phyloP scores from a whole-genome alignment of 805 yeast species.

The Torulaspora delbrueckii region DNA sequence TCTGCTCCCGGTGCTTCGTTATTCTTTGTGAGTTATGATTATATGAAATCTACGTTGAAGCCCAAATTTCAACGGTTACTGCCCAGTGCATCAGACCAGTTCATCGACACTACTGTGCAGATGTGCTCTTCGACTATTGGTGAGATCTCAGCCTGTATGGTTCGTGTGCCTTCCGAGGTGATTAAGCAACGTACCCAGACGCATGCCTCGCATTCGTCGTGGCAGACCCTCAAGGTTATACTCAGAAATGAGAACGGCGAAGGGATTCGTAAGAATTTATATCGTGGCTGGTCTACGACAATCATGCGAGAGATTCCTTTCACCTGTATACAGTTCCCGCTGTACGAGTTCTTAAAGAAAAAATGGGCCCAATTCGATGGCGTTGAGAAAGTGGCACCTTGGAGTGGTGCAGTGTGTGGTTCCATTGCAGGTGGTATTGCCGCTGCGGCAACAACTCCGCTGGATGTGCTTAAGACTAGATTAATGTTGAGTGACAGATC shows the following conservation, averaged over 20 bases:
- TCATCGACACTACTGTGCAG: constrained; percentile 50
- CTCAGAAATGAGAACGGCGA: constrained; percentile 66
- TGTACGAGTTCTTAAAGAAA: constrained; percentile 77
- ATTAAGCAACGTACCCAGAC: constrained; percentile 94
- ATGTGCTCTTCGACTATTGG: constrained; percentile 88
- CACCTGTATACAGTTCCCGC: constrained; percentile 91
- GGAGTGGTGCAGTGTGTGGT: constrained; percentile 81
- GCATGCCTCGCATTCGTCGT: constrained; percentile 48
- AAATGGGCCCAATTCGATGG: constrained; percentile 45
- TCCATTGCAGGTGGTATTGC: constrained; percentile 79
- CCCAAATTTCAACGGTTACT: constrained; percentile 34
- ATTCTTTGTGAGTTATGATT: constrained; percentile 80
- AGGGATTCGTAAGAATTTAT: constrained; percentile 71
- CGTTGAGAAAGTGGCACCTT: constrained; percentile 46
- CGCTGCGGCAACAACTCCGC: constrained; percentile 75
- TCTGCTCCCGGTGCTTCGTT: constrained; percentile 86
- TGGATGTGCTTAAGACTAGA: constrained; percentile 76
- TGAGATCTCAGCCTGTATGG: constrained; percentile 87
- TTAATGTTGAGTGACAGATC: constrained; percentile 65
- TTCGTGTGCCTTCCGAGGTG: constrained; percentile 95
- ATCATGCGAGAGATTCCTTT: constrained; percentile 95
- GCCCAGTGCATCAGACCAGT: constrained; percentile 24
- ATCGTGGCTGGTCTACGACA: constrained; percentile 91
- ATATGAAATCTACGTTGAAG: constrained; percentile 48
- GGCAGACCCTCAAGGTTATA: constrained; percentile 59